These are phyloP conservation scores for Penicillium brevicompactum DNA, from an alignment of 2,329 filamentous ascomycete genomes.

Conservation along the genomic window DNA sequence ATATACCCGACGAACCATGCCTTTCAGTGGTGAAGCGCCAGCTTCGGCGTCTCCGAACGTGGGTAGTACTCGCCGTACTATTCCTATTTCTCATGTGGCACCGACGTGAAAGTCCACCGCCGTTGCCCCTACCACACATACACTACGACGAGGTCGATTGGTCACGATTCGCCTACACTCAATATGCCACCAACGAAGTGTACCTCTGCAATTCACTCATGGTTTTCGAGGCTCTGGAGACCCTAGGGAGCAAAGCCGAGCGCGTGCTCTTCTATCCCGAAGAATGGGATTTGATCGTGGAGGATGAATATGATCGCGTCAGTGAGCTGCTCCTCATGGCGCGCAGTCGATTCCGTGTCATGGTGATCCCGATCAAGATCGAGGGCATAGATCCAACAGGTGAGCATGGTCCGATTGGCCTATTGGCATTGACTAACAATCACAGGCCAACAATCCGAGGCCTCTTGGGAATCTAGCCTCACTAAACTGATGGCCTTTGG, in stretches of 20 bases:
- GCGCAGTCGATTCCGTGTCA: conserved; percentile 52
- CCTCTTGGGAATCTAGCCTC: conserved; percentile 65
- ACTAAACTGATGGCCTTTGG: conserved; percentile 72
- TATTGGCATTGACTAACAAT: not conserved
- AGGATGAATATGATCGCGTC: conserved; percentile 32
- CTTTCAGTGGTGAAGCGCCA: conserved; percentile 33
- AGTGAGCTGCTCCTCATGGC: conserved; percentile 54
- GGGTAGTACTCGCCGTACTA: conserved; percentile 28
- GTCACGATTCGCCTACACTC: conserved; percentile 47
- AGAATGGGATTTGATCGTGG: conserved; percentile 40
- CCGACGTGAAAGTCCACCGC: conserved; percentile 20
- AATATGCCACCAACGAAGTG: conserved; percentile 44
- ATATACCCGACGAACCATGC: conserved; percentile 37
- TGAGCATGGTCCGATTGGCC: conserved; percentile 13
- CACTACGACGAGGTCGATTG: conserved; percentile 41
- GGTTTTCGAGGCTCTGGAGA: conserved; percentile 45
- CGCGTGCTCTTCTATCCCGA: conserved; percentile 46
- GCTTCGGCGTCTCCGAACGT: conserved; percentile 35
- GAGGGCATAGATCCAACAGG: conserved; percentile 30
- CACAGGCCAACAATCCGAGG: conserved; percentile 23
- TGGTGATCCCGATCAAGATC: conserved; percentile 51
- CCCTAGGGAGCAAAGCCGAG: conserved; percentile 42
- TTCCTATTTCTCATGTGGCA: conserved; percentile 30
- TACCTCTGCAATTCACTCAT: conserved; percentile 48
- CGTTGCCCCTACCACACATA: conserved; percentile 27